Percentiles rank a stretch among this genome's conserved stretches.
phyloP scores from a whole-genome alignment of 2,329 filamentous ascomycete species.

The Daldinia sp. region DNA sequence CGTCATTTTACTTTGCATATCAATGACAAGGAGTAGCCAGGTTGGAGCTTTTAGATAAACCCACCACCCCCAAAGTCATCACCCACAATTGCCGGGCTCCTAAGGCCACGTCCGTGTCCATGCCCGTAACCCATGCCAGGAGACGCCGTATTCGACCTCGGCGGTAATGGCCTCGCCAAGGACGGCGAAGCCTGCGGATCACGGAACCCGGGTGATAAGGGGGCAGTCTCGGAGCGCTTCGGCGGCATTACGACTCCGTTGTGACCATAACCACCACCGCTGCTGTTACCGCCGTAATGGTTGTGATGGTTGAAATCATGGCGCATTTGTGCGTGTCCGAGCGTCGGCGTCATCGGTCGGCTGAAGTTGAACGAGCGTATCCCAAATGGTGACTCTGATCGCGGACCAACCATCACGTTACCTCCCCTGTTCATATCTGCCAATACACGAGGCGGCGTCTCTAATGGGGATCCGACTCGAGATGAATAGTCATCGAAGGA shows the following conservation, averaged over 20 bases:
- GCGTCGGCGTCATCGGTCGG: constrained; percentile 36
- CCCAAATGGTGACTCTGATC: constrained; percentile 46
- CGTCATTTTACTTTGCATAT: neutral
- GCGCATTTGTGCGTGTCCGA: constrained; percentile 14
- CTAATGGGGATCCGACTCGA: constrained; percentile 32
- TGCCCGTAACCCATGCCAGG: neutral
- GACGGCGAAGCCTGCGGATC: constrained; percentile 24
- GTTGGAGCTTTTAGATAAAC: constrained; percentile 30
- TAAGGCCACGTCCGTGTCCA: constrained; percentile 33
- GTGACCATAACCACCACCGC: neutral
- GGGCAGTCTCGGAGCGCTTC: constrained; percentile 36
- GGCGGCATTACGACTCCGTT: constrained; percentile 18
- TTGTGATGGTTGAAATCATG: constrained; percentile 9
- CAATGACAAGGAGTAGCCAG: neutral
- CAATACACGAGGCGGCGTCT: constrained; percentile 35
- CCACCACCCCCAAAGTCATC: constrained; percentile 42
- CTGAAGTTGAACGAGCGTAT: constrained; percentile 41
- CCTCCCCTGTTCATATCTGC: constrained; percentile 16
- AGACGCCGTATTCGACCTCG: constrained; percentile 34
- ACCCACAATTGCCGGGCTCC: constrained; percentile 46
- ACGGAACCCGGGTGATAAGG: constrained; percentile 24
- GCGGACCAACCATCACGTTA: constrained; percentile 15
- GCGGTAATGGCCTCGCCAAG: constrained; percentile 20
- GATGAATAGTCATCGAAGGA: constrained; percentile 22
- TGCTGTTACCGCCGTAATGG: neutral